Percentiles rank a stretch among this genome's conserved stretches.
These are phyloP conservation scores for Botrytis tulipae DNA, from an alignment of 2,329 filamentous ascomycete species.

Conservation along the genomic window DNA sequence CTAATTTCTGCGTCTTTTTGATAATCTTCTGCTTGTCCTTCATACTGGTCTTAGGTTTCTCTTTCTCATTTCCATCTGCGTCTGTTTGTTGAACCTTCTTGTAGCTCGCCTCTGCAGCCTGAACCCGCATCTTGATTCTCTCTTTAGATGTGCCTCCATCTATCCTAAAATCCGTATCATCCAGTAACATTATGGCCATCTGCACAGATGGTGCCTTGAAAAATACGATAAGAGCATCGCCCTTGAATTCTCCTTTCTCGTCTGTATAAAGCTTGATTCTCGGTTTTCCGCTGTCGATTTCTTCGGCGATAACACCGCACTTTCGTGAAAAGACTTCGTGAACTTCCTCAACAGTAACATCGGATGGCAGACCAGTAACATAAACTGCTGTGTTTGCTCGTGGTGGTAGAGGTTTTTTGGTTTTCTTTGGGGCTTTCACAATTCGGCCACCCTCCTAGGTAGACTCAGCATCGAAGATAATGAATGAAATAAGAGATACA, in stretches of 20 bases:
- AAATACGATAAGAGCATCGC: conserved; percentile 89
- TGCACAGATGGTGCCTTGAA: conserved; percentile 93
- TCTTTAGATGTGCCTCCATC: conserved; percentile 43
- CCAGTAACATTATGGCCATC: conserved; percentile 76
- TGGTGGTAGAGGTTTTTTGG: conserved; percentile 38
- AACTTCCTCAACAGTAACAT: conserved; percentile 78
- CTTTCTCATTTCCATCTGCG: conserved; percentile 43
- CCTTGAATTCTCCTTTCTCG: conserved; percentile 81
- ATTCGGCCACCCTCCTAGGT: conserved; percentile 36
- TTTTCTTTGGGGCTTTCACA: conserved; percentile 39
- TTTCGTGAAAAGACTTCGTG: conserved; percentile 78
- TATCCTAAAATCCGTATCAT: conserved; percentile 78
- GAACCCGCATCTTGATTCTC: conserved; percentile 71
- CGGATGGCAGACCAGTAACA: conserved; percentile 80
- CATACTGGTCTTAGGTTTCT: conserved; percentile 51
- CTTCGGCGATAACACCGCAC: conserved; percentile 88
- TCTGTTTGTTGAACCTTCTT: conserved; percentile 77
- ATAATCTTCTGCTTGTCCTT: conserved; percentile 87
- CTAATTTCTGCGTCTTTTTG: conserved; percentile 84
- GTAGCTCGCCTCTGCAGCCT: conserved; percentile 84
- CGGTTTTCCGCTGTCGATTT: conserved; percentile 82
- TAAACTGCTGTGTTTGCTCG: conserved; percentile 86
- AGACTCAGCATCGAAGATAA: conserved; percentile 22
- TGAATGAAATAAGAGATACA: conserved; percentile 2
- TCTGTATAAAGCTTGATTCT: conserved; percentile 93